A percentile compares a stretch with the other conserved stretches of the same genome.
Conservation (phyloP, 2,329 filamentous ascomycete genomes). For the Zymoseptoria crescenta region DNA sequence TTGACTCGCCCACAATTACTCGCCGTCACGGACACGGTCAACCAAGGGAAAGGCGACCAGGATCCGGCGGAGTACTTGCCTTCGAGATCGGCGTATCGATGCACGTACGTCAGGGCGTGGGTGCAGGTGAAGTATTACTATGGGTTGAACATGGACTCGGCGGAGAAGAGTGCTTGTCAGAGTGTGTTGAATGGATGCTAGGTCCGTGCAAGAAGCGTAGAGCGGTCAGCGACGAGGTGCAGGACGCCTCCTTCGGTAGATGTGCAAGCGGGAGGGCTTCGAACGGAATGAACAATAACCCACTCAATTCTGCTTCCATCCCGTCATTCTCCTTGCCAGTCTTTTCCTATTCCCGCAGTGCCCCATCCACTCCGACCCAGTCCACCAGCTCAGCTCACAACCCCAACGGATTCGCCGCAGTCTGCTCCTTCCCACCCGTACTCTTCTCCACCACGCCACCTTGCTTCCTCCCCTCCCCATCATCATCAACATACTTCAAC, state of each 20-base stretch:
- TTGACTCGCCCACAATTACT: conserved; percentile 66
- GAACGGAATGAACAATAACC: background rate
- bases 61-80: conserved; percentile 73
- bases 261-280: background rate
- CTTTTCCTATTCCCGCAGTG: background rate
- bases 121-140: conserved; percentile 71
- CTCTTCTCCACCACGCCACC: conserved; percentile 13
- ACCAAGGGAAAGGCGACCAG: conserved; percentile 63
- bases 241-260: background rate
- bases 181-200: conserved; percentile 57
- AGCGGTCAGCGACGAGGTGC: background rate
- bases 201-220: background rate
- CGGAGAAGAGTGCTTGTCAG: conserved; percentile 50
- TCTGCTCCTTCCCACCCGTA: conserved; percentile 31
- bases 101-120: conserved; percentile 71
- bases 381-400: conserved; percentile 15
- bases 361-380: background rate
- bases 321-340: background rate
- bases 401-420: conserved; percentile 30
- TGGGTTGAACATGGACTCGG: conserved; percentile 57
- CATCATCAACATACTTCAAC: conserved; percentile 12
- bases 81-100: conserved; percentile 60
- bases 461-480: background rate
- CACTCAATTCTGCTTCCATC: background rate
- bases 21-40: conserved; percentile 71